These are phyloP conservation scores for Skeletonema tropicum DNA, from an alignment of 108 stramenopile genomes.

Conservation along the genomic window DNA sequence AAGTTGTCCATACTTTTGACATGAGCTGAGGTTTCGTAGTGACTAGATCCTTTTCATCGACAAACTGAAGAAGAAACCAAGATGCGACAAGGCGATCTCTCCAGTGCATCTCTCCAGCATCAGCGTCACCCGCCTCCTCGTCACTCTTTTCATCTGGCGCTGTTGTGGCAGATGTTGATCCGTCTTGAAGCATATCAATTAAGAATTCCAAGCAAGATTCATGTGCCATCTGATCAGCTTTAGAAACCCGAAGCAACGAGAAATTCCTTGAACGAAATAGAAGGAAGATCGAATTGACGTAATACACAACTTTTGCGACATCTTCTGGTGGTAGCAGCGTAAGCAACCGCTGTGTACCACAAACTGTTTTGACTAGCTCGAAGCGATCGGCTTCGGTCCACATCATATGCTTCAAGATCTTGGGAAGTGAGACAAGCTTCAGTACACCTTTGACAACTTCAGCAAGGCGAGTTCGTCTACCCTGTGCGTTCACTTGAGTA, in stretches of 20 bases:
- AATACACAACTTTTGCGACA: conserved; percentile 84
- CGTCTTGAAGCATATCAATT: conserved; percentile 50
- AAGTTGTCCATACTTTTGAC: conserved; percentile 60
- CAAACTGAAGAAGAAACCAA: conserved; percentile 75
- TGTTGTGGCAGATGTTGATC: conserved; percentile 1
- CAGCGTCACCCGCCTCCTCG: conserved; percentile 21
- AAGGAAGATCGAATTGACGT: conserved; percentile 76
- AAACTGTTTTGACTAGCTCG: conserved; percentile 66
- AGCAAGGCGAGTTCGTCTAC: conserved; percentile 77
- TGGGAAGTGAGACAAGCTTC: conserved; percentile 61
- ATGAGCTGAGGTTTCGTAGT: conserved; percentile 31
- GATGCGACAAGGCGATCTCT: conserved; percentile 77
- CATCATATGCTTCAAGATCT: conserved; percentile 65
- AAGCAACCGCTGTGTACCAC: conserved; percentile 70
- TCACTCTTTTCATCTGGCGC: conserved; percentile 36
- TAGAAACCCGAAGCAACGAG: conserved; percentile 58
- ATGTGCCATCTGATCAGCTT: conserved; percentile 55
- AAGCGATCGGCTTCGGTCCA: conserved; percentile 55
- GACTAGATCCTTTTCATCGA: conserved; percentile 68
- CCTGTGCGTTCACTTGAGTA: conserved; percentile 64
- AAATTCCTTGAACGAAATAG: conserved; percentile 71
- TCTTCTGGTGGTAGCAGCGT: conserved; percentile 82
- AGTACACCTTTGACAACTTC: conserved; percentile 88
- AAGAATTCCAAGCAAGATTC: conserved; percentile 60
- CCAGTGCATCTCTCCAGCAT: conserved; percentile 74